These are phyloP conservation scores for Penicillium ucsense DNA, from an alignment of 495 filamentous ascomycete species.

Conservation along the genomic window DNA sequence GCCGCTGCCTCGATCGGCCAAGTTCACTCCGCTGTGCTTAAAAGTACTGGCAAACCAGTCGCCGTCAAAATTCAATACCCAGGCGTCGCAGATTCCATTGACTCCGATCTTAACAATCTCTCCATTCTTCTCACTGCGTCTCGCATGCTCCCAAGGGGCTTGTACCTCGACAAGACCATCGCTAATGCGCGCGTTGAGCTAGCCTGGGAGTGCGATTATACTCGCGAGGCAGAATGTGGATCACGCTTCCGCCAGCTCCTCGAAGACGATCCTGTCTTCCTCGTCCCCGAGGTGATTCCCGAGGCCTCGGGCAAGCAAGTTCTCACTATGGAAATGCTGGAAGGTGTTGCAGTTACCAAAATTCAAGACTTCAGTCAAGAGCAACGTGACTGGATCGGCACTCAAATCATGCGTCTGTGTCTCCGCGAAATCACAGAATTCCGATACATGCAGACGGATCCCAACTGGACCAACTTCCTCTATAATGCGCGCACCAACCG, in stretches of 20 bases:
- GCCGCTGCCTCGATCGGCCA: constrained; percentile 98
- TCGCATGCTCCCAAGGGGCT: constrained; percentile 75
- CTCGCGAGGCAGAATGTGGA: constrained; percentile 73
- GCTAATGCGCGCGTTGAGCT: constrained; percentile 90
- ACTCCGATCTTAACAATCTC: constrained; percentile 89
- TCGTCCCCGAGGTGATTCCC: constrained; percentile 65
- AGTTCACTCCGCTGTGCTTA: constrained; percentile 80
- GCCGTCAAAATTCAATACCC: constrained; percentile 98
- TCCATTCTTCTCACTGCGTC: constrained; percentile 84
- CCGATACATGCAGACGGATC: constrained; percentile 97
- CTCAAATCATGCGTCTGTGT: constrained; percentile 84
- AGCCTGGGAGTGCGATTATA: constrained; percentile 95
- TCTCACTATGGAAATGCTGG: constrained; percentile 85
- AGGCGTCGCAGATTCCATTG: constrained; percentile 90
- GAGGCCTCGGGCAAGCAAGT: constrained; percentile 82
- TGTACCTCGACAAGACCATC: constrained; percentile 95
- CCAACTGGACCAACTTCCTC: constrained; percentile 99
- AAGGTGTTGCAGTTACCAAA: constrained; percentile 82
- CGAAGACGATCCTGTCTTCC: constrained; percentile 61
- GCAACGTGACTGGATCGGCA: constrained; percentile 83
- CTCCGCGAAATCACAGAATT: constrained; percentile 90
- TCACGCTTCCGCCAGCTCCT: constrained; percentile 66
- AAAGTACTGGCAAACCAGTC: constrained; percentile 61
- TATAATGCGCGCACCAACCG: constrained; percentile 65
- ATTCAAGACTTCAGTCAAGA: constrained; percentile 61